A percentile compares a stretch with the other conserved stretches of the same genome.
Evolutionary conservation across 352 stramenopile species (phyloP).

Genomic region (Globisporangium camurandrum): DNA sequence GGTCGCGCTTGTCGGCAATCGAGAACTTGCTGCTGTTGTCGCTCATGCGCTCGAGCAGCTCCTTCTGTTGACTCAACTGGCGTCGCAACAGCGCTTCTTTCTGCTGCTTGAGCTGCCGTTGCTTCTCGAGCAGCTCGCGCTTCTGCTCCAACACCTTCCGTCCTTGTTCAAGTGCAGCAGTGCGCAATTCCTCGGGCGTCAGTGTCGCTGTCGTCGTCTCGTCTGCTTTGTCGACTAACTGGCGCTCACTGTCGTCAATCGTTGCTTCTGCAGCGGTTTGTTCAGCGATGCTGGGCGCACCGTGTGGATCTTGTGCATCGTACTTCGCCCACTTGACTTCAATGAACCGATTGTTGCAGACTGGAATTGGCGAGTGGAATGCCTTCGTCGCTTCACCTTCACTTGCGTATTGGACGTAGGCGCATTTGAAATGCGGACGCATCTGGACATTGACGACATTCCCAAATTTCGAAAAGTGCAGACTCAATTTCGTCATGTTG

Average conservation of each 20-base stretch:
- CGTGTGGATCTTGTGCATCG: constrained; percentile 58
- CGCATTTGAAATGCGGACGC: constrained; percentile 68
- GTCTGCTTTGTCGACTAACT: constrained; percentile 19
- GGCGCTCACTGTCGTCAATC: constrained; percentile 7
- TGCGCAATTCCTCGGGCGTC: constrained; percentile 64
- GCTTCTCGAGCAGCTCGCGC: constrained; percentile 80
- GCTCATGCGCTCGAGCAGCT: constrained; percentile 77
- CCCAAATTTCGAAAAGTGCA: constrained; percentile 85
- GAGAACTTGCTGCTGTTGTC: constrained; percentile 65
- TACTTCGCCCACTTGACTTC: constrained; percentile 84
- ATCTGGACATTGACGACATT: constrained; percentile 88
- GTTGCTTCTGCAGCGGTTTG: constrained; percentile 19
- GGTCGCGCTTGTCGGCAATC: constrained; percentile 57
- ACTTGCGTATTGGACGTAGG: constrained; percentile 82
- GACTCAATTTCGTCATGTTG: constrained; percentile 84
- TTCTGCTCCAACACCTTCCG: constrained; percentile 81
- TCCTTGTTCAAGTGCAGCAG: constrained; percentile 69
- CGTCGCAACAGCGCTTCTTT: constrained; percentile 78
- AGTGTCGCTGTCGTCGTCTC: constrained; percentile 66
- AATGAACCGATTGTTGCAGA: constrained; percentile 89
- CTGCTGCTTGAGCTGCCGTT: constrained; percentile 76
- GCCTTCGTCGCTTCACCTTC: constrained; percentile 79
- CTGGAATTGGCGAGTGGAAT: constrained; percentile 80
- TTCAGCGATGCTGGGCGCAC: constrained; percentile 29
- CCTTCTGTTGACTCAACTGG: constrained; percentile 74